Conservation (phyloP, 2,329 filamentous ascomycete genomes). For the Neofusicoccum cordaticola region DNA sequence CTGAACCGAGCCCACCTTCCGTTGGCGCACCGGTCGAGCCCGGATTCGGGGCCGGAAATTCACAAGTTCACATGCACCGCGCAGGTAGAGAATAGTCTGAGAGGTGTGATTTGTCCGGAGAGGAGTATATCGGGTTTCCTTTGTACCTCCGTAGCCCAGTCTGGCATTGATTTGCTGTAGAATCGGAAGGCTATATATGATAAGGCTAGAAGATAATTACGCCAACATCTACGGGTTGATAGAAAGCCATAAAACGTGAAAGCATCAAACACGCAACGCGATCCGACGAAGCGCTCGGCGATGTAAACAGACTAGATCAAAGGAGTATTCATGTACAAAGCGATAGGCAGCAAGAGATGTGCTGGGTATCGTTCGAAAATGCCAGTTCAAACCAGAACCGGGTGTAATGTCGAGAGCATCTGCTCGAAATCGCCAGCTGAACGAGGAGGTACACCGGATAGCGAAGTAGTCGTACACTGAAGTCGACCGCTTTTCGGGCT, state of each 20-base stretch:
- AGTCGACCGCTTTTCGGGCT: constrained; percentile 7
- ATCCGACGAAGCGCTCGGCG: not conserved
- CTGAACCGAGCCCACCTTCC: no score
- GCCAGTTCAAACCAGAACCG: not conserved
- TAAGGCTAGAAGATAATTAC: constrained; percentile 2
- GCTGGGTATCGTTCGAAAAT: constrained; percentile 7
- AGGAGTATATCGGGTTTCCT: not conserved
- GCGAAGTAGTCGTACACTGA: not conserved
- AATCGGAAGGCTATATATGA: not conserved
- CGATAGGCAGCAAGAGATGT: not conserved
- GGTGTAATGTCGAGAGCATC: not conserved
- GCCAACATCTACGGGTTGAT: not conserved
- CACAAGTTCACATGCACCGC: not conserved
- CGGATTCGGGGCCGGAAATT: no score
- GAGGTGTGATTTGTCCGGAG: not conserved
- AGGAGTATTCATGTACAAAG: constrained; percentile 1
- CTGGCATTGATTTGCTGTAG: not conserved
- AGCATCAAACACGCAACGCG: not conserved
- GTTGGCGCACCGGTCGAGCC: no score
- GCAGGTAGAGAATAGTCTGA: not conserved
- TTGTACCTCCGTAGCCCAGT: not conserved
- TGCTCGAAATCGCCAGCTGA: constrained; percentile 6
- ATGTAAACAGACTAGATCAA: not conserved
- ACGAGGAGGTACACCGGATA: not conserved
- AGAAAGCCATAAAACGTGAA: constrained; percentile 3